Evolutionary conservation across 177 flowering plant genomes (phyloP).

Genomic region (Vitis hybrid): DNA sequence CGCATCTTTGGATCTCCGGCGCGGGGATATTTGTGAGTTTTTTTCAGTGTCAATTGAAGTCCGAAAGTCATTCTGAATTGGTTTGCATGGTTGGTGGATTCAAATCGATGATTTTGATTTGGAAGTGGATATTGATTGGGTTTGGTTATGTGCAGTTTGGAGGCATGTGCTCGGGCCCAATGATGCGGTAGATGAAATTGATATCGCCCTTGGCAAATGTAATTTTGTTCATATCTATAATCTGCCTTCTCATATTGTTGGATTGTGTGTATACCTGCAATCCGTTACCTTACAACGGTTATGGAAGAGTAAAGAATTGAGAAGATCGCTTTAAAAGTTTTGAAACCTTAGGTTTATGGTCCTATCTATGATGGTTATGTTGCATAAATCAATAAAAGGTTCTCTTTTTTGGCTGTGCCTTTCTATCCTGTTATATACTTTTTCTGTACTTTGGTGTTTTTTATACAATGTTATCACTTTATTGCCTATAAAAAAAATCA

Average conservation of each 20-base stretch:
- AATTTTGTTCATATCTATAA: constrained; percentile 13
- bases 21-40: constrained; percentile 81
- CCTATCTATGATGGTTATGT: too few relatives aligned
- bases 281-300: too few relatives aligned
- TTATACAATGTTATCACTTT: too few relatives aligned
- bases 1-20: constrained; percentile 94
- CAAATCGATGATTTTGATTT: background rate
- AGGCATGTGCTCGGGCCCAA: constrained; percentile 77
- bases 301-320: too few relatives aligned
- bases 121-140: background rate
- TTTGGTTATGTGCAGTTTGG: constrained; percentile 76
- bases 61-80: background rate
- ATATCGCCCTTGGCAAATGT: constrained; percentile 88
- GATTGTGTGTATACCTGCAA: background rate
- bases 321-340: too few relatives aligned
- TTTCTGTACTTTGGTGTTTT: too few relatives aligned
- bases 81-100: background rate
- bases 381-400: too few relatives aligned
- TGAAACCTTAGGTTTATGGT: too few relatives aligned
- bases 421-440: too few relatives aligned
- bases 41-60: too few relatives aligned
- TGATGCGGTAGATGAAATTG: constrained; percentile 69
- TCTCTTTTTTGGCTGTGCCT: too few relatives aligned
- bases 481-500: too few relatives aligned
- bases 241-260: background rate